Evolutionary conservation across 164 flowering plant genomes (phyloP).

Genomic region (Euptelea pleiosperma): DNA sequence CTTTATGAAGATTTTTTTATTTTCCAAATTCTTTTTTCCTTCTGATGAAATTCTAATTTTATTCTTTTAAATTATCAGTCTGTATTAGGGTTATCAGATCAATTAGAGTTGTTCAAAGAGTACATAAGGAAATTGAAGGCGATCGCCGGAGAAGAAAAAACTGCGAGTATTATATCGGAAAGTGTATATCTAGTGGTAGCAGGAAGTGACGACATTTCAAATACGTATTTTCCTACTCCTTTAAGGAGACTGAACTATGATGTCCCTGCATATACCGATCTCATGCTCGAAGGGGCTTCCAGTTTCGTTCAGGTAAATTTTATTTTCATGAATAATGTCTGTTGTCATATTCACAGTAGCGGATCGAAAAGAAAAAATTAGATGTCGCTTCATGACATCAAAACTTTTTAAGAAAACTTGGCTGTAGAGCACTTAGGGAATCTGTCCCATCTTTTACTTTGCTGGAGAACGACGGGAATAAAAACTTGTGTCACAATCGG

Average conservation of each 20-base stretch:
- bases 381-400: too few relatives aligned
- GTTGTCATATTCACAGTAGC: too few relatives aligned
- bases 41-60: too few relatives aligned
- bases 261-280: constrained; percentile 46
- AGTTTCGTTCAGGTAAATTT: constrained; percentile 38
- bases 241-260: constrained; percentile 15
- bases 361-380: too few relatives aligned
- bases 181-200: constrained; percentile 36
- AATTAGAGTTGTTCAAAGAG: constrained; percentile 35
- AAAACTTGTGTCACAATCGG: too few relatives aligned
- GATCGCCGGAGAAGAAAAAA: constrained; percentile 28
- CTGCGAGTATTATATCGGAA: constrained; percentile 18
- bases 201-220: constrained; percentile 47
- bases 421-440: too few relatives aligned
- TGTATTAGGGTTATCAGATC: constrained; percentile 31
- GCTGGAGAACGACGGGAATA: too few relatives aligned
- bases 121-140: constrained; percentile 24
- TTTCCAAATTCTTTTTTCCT: too few relatives aligned
- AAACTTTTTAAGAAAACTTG: too few relatives aligned
- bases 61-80: neutral
- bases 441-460: too few relatives aligned
- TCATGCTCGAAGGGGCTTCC: constrained; percentile 29
- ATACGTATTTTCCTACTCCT: constrained; percentile 28
- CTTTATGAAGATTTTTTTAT: too few relatives aligned
- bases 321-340: too few relatives aligned